Conservation (phyloP, 2,329 filamentous ascomycete genomes). For the Claviceps purpurea region DNA sequence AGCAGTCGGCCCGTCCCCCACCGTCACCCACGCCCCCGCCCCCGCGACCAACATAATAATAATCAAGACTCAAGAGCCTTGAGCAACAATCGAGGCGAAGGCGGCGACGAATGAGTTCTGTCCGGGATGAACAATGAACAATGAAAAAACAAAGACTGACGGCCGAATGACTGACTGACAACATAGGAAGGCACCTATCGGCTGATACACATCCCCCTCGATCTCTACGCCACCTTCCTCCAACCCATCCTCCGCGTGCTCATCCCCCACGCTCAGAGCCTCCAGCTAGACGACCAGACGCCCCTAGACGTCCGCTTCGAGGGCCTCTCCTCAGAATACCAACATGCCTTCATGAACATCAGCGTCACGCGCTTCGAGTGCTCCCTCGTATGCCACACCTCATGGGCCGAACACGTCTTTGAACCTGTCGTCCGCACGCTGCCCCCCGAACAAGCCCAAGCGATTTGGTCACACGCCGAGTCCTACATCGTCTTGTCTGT, state of each 20-base stretch:
- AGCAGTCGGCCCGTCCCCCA: too few relatives aligned
- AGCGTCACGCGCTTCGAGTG: slow-evolving; percentile 87
- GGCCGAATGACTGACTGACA: too few relatives aligned
- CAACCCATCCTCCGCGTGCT: slow-evolving; percentile 80
- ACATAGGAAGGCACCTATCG: slow-evolving; percentile 70
- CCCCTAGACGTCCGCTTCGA: slow-evolving; percentile 26
- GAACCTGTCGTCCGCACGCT: slow-evolving; percentile 54
- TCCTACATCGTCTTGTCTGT: slow-evolving; percentile 83
- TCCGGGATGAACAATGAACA: background rate
- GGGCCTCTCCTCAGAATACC: slow-evolving; percentile 36
- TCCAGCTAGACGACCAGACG: slow-evolving; percentile 20
- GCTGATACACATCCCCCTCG: slow-evolving; percentile 78
- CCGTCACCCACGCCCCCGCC: too few relatives aligned
- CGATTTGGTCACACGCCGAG: slow-evolving; percentile 65
- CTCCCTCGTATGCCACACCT: slow-evolving; percentile 75
- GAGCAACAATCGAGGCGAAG: too few relatives aligned
- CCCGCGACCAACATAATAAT: background rate
- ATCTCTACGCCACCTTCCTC: slow-evolving; percentile 64
- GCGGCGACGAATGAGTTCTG: too few relatives aligned
- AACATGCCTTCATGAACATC: slow-evolving; percentile 81
- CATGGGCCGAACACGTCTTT: slow-evolving; percentile 63
- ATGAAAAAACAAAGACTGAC: background rate
- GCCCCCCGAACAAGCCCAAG: slow-evolving; percentile 34
- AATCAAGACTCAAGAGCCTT: background rate
- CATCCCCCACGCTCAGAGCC: slow-evolving; percentile 46